A percentile compares a stretch with the other conserved stretches of the same genome.
Evolutionary conservation across 2,329 filamentous ascomycete genomes (phyloP).

Genomic region (Xylaria sp.): DNA sequence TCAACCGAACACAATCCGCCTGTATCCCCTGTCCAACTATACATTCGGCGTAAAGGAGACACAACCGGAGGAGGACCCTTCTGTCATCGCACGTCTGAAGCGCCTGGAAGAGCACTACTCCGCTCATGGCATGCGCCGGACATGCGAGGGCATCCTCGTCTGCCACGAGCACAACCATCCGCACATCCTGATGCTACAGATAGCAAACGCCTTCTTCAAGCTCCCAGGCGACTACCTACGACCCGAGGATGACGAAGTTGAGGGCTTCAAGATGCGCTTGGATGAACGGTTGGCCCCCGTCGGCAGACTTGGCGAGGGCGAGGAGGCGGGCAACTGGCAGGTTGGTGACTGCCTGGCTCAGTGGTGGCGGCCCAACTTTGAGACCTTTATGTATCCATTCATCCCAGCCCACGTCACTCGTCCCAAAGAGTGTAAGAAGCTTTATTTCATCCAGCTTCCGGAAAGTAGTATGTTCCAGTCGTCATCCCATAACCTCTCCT

Average conservation of each 20-base stretch:
- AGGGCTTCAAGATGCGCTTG: slow-evolving; percentile 91
- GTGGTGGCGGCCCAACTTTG: slow-evolving; percentile 99
- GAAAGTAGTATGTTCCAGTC: slow-evolving; percentile 76
- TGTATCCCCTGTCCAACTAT: slow-evolving; percentile 97
- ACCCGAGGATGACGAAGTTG: slow-evolving; percentile 88
- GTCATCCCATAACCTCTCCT: neutral
- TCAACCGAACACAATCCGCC: slow-evolving; percentile 87
- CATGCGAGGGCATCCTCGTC: slow-evolving; percentile 95
- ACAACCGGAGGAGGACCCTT: slow-evolving; percentile 97
- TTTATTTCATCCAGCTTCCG: slow-evolving; percentile 95
- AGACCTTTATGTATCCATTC: slow-evolving; percentile 99
- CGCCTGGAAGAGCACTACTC: slow-evolving; percentile 95
- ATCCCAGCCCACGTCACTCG: slow-evolving; percentile 94
- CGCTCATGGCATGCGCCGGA: slow-evolving; percentile 93
- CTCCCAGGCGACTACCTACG: slow-evolving; percentile 94
- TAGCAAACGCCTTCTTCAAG: slow-evolving; percentile 99
- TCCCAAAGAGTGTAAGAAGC: slow-evolving; percentile 99
- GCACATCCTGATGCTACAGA: slow-evolving; percentile 98
- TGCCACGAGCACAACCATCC: slow-evolving; percentile 99
- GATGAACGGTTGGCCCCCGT: slow-evolving; percentile 94
- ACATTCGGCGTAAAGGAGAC: slow-evolving; percentile 99
- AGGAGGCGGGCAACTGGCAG: slow-evolving; percentile 88
- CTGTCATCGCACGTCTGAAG: slow-evolving; percentile 89
- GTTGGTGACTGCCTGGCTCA: slow-evolving; percentile 94
- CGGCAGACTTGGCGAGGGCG: slow-evolving; percentile 84